A percentile compares a stretch with the other conserved stretches of the same genome.
These are phyloP conservation scores for Microstegium vimineum DNA, from an alignment of 176 grass and related monocot genomes.

Conservation along the genomic window DNA sequence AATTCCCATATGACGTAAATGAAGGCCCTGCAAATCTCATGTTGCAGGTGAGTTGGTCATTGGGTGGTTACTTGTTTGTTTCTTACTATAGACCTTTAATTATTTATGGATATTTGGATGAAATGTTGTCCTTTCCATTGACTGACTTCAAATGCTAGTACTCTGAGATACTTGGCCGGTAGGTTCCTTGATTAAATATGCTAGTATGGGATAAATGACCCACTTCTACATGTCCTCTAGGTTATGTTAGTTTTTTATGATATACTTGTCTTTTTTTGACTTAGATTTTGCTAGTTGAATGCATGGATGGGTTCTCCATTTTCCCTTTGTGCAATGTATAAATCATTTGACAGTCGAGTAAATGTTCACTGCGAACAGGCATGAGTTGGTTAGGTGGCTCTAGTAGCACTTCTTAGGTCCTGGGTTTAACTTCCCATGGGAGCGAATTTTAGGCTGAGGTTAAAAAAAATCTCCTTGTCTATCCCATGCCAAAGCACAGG, in stretches of 20 bases:
- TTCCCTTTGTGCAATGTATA: not conserved
- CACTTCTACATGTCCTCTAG: not conserved
- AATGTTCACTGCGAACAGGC: not conserved
- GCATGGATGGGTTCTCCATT: not conserved
- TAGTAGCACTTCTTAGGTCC: not conserved
- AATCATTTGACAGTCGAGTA: not conserved
- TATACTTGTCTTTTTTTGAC: not conserved
- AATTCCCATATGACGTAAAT: conserved; percentile 92
- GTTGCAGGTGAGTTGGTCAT: conserved; percentile 62
- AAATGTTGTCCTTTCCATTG: not conserved
- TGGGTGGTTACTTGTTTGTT: not conserved
- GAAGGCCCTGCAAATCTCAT: conserved; percentile 89
- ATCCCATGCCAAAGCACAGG: not conserved
- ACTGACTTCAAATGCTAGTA: not conserved
- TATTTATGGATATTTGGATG: not conserved
- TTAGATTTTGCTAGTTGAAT: not conserved
- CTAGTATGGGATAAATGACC: not conserved
- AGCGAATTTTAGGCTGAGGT: no score
- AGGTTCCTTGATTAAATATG: not conserved
- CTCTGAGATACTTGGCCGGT: not conserved
- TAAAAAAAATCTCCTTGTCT: not conserved
- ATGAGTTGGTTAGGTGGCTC: not conserved
- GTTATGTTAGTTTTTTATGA: not conserved
- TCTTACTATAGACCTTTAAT: not conserved
- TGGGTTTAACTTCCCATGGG: no score